Conservation (phyloP, 2,329 filamentous ascomycete species). For the Emmonsia crescens region DNA sequence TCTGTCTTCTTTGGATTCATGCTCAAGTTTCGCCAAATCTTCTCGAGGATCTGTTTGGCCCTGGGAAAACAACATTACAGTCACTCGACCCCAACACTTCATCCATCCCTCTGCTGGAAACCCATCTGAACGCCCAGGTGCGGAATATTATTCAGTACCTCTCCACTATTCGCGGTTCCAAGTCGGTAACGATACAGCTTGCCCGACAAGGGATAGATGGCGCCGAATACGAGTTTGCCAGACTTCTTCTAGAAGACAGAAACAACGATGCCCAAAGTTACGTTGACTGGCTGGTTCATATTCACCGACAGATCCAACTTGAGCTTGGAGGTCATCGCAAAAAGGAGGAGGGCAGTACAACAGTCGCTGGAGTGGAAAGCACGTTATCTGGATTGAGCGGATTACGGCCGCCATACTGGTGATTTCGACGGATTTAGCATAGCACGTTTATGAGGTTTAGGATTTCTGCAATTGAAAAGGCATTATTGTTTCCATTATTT, state of each 20-base stretch:
- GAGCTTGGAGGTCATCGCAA: constrained; percentile 52
- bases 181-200: constrained; percentile 79
- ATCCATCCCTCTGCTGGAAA: constrained; percentile 71
- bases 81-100: constrained; percentile 71
- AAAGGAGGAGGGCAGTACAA: constrained; percentile 32
- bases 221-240: constrained; percentile 91
- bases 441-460: constrained; percentile 1
- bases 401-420: constrained; percentile 39
- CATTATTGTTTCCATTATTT: neutral
- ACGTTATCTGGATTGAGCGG: constrained; percentile 36
- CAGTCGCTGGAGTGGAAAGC: constrained; percentile 22
- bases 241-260: constrained; percentile 81
- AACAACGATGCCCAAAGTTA: constrained; percentile 98
- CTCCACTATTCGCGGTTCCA: constrained; percentile 67
- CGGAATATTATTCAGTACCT: constrained; percentile 88
- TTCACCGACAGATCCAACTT: constrained; percentile 85
- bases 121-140: constrained; percentile 87
- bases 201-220: constrained; percentile 89
- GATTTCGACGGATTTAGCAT: constrained; percentile 8
- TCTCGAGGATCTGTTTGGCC: constrained; percentile 79
- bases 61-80: constrained; percentile 59
- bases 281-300: constrained; percentile 94
- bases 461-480: neutral
- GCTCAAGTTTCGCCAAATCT: constrained; percentile 85
- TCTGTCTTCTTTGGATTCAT: constrained; percentile 86